Base-by-base conservation (phyloP, 2,329 filamentous ascomycete genomes). In the Stachybotrys elegans region DNA sequence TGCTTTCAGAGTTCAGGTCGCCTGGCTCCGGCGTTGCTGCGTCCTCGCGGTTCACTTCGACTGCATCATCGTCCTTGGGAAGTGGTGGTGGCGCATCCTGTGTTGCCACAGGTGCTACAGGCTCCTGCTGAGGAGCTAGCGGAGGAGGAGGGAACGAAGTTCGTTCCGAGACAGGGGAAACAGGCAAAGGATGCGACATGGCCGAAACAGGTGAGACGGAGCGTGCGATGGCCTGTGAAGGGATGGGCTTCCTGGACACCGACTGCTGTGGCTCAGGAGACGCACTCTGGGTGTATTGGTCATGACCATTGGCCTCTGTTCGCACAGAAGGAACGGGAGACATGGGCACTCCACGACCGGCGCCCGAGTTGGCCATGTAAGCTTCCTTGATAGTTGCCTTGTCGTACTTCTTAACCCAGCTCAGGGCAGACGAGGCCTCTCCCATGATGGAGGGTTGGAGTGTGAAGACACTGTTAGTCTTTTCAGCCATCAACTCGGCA, bases 381-480 rank as follows among this genome's bases (percentile, higher is more conserved):
- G 88, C 83, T 51, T 88, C 83, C 43, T 90, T 83, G 49, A 95
- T 84, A 7, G 84, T 75, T 57, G 93, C 84, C 67, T 93, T 94
- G 67, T 97, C 93, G 61, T 96, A 97, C 57, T 90, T 90, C 64
- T 77, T 92, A 23, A 92, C 89, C 93, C 93, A 98, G 65, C 95
- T 95, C 83, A 98, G 85, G 1, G 93, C 93, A 20, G 90, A 87
- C 8, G 87, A 93, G 16, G 91, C 92, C 62, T 95, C 93, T 43
- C 76, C 89, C 57, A 91, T 75, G 49, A 97, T 85, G 43, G 83
- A 78, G 2, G 90, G 86, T 60, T 95, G 91, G 38, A 97, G 71
- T 4, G 90, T 95, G 58, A 96, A 77, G 44, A 95, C 79, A 52
- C 93, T 98, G 63, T 84, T 91, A 4, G 90, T 96, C 75, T 94